A percentile compares a stretch with the other conserved stretches of the same genome.
Conservation (phyloP, 352 stramenopile species). For the Phytopythium mirpurense region DNA sequence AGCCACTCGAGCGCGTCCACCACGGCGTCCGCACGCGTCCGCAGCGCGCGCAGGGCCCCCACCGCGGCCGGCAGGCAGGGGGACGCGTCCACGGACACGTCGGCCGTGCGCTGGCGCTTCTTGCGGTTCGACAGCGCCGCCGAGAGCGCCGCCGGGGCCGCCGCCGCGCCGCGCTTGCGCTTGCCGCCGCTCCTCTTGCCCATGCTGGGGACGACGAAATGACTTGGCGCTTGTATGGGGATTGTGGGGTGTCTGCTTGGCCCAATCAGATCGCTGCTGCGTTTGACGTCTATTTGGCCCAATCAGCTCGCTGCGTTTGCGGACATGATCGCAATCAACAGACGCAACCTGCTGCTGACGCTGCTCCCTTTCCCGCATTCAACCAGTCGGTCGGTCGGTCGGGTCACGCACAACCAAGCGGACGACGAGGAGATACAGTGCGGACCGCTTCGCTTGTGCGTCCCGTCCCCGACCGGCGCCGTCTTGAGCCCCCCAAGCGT, state of each 20-base stretch:
- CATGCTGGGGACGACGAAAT: neutral
- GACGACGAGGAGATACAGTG: neutral
- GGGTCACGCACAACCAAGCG: neutral
- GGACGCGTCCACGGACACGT: neutral
- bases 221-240: neutral
- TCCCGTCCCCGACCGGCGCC: neutral
- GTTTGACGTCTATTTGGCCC: no score
- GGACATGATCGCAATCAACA: neutral
- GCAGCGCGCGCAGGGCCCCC: constrained; percentile 2
- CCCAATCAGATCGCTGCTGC: no score
- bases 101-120: neutral
- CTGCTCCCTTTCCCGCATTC: no score
- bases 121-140: neutral
- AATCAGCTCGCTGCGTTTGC: neutral
- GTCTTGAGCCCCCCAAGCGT: neutral
- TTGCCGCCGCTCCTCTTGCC: neutral
- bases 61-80: neutral
- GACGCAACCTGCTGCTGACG: no score
- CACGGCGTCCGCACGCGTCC: constrained; percentile 11
- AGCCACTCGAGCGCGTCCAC: constrained; percentile 76
- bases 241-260: no score
- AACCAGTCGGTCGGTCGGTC: no score
- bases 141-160: neutral
- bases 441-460: neutral
- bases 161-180: neutral